Conservation (phyloP, 169 alveolate genomes). For the Plasmodium gaboni region DNA sequence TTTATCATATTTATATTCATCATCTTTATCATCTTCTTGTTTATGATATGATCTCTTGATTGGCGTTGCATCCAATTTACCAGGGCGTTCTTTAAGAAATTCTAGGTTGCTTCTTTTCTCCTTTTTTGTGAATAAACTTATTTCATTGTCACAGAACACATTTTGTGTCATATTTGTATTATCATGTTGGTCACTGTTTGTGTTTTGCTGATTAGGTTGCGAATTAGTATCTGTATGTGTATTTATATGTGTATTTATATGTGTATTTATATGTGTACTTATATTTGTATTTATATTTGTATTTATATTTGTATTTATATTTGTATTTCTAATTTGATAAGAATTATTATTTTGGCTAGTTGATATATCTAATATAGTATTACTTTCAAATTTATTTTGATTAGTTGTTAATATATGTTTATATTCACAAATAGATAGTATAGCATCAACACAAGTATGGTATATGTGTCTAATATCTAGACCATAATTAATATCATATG, state of each 20-base stretch:
- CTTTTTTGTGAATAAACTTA: slow-evolving; percentile 13
- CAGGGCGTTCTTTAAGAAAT: slow-evolving; percentile 32
- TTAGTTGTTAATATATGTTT: slow-evolving; percentile 12
- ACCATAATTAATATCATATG: slow-evolving; percentile 62
- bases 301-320: neutral
- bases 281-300: too few relatives aligned
- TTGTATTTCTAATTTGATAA: neutral
- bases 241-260: too few relatives aligned
- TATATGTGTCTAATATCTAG: slow-evolving; percentile 65
- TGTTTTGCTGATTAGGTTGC: too few relatives aligned
- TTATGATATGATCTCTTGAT: slow-evolving; percentile 21
- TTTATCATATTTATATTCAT: neutral
- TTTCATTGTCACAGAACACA: neutral
- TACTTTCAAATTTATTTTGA: slow-evolving; percentile 9
- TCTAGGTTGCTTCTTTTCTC: slow-evolving; percentile 43
- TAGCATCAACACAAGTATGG: slow-evolving; percentile 71
- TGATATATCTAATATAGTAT: slow-evolving; percentile 13
- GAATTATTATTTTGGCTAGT: neutral
- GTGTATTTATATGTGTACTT: neutral
- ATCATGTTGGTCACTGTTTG: too few relatives aligned
- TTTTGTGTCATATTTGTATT: too few relatives aligned
- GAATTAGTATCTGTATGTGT: too few relatives aligned
- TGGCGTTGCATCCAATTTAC: slow-evolving; percentile 63
- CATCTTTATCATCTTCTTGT: neutral
- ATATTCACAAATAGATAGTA: slow-evolving; percentile 51